Evolutionary conservation across 345 rosid genomes (phyloP), one percentile per base, ranked within the genome.

Genomic region (Salix caprea): DNA sequence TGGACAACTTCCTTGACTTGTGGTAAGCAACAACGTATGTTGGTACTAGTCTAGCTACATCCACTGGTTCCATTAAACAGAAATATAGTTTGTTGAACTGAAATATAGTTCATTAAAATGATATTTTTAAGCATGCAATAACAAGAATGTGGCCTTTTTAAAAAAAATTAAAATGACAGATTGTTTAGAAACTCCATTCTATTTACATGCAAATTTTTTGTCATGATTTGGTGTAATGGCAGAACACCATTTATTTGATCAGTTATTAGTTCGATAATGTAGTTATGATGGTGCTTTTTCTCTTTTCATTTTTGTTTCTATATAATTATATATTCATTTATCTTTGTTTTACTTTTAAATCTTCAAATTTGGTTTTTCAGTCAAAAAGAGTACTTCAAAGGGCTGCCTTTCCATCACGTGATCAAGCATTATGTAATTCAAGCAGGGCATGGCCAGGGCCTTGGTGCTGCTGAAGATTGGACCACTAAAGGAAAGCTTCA

Each of bases 381-480:
- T 80, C 90, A 94, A 80, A 91, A 88, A 74, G 92, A 88, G 42
- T 88, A 90, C 79, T 94, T 93, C 87, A 91, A 85, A 75, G 93
- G 94, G 79, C 88, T 93, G 94, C 88, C 84, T 68, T 94, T 94
- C 78, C 95, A 82, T 67, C 96, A 81, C 65, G 94, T 92, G 75
- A 89, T 94, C 46, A 94, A 94, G 73, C 90, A 93, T 82, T 94
- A 90, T 76, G 89, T 94, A 71, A 90, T 94, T 81, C 93, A 93
- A 87, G 99, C 91, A 70, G 99, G 97, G 74, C 78, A 89, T 76
- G 84, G 86, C 13, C 73, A 84, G 30, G 81, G 85, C 56, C 85
- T 86, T 78, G 89, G 84, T 69, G 85, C 90, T 65, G 85, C 88
- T 23, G 95, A 94, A 67, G 94, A 91, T 67, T 92, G 99, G 99